These are phyloP conservation scores for Kazachstania sp. DNA, from an alignment of 1,139 yeast genomes.

Conservation along the genomic window DNA sequence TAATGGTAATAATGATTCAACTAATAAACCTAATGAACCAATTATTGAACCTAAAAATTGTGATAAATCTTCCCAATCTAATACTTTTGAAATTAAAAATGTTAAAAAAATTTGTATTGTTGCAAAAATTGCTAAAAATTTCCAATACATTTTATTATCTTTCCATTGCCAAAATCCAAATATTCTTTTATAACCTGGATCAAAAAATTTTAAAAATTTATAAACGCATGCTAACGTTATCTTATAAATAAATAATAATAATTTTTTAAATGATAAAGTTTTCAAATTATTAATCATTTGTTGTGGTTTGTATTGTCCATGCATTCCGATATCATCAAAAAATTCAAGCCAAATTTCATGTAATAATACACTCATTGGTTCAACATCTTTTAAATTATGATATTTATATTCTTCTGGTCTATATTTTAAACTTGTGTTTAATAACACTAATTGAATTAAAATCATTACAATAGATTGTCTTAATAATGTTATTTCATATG, in stretches of 20 bases:
- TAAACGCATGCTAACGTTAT: conserved; percentile 27
- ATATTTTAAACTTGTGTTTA: conserved; percentile 55
- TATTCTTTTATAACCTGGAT: conserved; percentile 60
- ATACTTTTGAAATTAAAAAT: conserved; percentile 24
- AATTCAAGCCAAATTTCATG: conserved; percentile 29
- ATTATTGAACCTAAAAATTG: conserved; percentile 35
- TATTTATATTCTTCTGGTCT: conserved; percentile 37
- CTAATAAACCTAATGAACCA: conserved; percentile 64
- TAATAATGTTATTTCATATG: conserved; percentile 67
- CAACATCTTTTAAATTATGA: conserved; percentile 27
- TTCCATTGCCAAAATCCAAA: conserved; percentile 83
- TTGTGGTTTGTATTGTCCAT: conserved; percentile 15
- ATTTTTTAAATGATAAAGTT: conserved; percentile 15
- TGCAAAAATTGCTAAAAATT: conserved; percentile 47
- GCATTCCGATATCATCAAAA: conserved; percentile 12
- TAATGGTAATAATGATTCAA: conserved; percentile 76
- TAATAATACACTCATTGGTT: conserved; percentile 20
- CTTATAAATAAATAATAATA: conserved; percentile 18
- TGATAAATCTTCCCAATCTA: conserved; percentile 29
- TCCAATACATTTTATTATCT: conserved; percentile 55
- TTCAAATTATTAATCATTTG: conserved; percentile 24
- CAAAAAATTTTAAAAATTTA: conserved; percentile 48
- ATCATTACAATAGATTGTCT: conserved; percentile 76
- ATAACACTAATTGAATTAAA: conserved; percentile 55
- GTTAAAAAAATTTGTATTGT: conserved; percentile 25